phyloP scores from a whole-genome alignment of 495 filamentous ascomycete genomes.

The Daldinia decipiens region DNA sequence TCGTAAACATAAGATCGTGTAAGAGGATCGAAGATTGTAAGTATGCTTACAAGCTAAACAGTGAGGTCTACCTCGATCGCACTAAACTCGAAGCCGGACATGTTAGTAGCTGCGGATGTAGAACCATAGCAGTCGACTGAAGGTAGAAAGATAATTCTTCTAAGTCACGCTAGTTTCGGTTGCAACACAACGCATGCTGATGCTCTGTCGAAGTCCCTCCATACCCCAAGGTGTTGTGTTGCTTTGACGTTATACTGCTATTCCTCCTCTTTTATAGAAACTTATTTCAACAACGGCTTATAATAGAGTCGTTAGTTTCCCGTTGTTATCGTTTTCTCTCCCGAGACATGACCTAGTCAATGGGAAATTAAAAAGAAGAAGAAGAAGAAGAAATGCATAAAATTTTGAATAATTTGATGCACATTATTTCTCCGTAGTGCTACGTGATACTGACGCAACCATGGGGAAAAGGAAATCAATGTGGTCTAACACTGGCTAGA shows the following conservation, averaged over 20 bases:
- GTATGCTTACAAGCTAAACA: conserved; percentile 70
- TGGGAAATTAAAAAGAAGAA: background rate
- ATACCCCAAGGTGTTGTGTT: background rate
- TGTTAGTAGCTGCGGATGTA: conserved; percentile 33
- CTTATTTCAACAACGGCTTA: background rate
- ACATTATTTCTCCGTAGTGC: conserved; percentile 49
- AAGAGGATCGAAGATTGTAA: background rate
- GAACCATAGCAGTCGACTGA: conserved; percentile 8
- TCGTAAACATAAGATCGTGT: background rate
- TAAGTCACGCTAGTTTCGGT: conserved; percentile 2
- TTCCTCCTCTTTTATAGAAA: conserved; percentile 3
- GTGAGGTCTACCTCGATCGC: conserved; percentile 66
- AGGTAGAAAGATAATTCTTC: conserved; percentile 13
- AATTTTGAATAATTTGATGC: background rate
- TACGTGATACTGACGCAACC: conserved; percentile 48
- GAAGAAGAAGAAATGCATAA: background rate
- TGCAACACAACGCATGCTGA: conserved; percentile 12
- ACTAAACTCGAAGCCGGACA: conserved; percentile 50
- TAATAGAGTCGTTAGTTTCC: conserved; percentile 7
- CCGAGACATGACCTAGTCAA: background rate
- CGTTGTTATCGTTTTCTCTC: conserved; percentile 3
- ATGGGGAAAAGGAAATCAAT: conserved; percentile 20
- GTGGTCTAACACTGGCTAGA: conserved; percentile 31
- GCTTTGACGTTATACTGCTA: conserved; percentile 1
- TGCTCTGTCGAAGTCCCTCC: conserved; percentile 7